A percentile compares a stretch with the other conserved stretches of the same genome.
Evolutionary conservation across 2,329 filamentous ascomycete genomes (phyloP).

Genomic region (Thelonectria olida): DNA sequence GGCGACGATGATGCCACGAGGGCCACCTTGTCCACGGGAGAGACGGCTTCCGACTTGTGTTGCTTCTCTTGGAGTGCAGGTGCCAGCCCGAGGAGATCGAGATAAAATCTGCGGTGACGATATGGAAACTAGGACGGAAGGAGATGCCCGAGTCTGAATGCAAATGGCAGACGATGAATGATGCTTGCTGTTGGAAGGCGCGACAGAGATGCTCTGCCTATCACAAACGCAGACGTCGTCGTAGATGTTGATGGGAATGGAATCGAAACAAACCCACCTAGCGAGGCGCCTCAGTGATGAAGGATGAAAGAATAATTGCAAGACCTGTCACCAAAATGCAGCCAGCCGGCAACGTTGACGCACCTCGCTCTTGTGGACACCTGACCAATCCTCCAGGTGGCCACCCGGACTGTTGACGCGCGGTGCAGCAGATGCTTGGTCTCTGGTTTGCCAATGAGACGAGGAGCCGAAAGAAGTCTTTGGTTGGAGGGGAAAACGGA

Average conservation of each 20-base stretch:
- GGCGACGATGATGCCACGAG: constrained; percentile 1
- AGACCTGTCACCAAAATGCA: constrained; percentile 30
- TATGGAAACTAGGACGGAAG: no score
- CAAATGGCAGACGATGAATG: background rate
- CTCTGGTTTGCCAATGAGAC: constrained; percentile 8
- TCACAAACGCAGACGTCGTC: no score
- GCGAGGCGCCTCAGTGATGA: no score
- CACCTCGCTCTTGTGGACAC: constrained; percentile 20
- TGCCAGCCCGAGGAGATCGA: constrained; percentile 1
- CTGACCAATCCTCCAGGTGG: constrained; percentile 27
- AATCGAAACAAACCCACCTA: no score
- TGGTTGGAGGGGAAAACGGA: background rate
- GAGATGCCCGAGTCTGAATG: background rate
- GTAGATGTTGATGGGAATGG: no score
- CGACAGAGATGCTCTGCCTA: no score
- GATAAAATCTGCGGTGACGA: background rate
- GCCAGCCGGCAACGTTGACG: constrained; percentile 7
- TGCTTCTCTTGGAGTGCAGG: constrained; percentile 10
- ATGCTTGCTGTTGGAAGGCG: no score
- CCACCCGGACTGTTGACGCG: constrained; percentile 18
- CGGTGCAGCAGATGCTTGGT: background rate
- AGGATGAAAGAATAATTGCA: background rate
- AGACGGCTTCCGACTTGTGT: background rate
- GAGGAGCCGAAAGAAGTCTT: background rate
- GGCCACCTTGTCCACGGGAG: background rate